Evolutionary conservation across 2,329 filamentous ascomycete genomes (phyloP).

Genomic region (Ophiostoma himal-ulmi): DNA sequence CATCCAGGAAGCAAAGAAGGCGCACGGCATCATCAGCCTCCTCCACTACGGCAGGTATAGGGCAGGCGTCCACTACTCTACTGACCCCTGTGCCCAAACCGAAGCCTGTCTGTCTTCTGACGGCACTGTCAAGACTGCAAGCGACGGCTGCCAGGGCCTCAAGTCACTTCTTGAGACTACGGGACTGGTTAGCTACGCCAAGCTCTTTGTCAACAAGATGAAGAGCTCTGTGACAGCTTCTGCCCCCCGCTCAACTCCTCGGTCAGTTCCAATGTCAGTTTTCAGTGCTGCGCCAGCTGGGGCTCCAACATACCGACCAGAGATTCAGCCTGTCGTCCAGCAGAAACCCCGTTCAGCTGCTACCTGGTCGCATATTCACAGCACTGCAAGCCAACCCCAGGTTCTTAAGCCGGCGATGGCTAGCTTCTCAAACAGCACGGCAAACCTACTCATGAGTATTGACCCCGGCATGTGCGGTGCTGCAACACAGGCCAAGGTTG

Average conservation of each 20-base stretch:
- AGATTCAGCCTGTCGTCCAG: background rate
- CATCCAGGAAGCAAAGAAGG: constrained; percentile 22
- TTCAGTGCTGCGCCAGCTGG: background rate
- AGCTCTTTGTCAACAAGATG: background rate
- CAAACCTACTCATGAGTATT: constrained; percentile 10
- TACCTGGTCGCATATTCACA: background rate
- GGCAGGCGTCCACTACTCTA: constrained; percentile 1
- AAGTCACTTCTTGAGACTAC: constrained; percentile 23
- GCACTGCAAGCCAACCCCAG: background rate
- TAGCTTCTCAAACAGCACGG: background rate
- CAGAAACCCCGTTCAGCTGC: background rate
- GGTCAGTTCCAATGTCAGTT: background rate
- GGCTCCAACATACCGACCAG: background rate
- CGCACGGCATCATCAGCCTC: constrained; percentile 14
- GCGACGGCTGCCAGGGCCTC: constrained; percentile 20
- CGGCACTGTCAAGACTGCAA: constrained; percentile 14
- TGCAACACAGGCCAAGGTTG: background rate
- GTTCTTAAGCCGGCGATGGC: background rate
- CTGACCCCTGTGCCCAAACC: constrained; percentile 21
- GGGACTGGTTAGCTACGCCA: constrained; percentile 22
- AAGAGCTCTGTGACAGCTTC: background rate
- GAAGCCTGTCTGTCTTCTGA: background rate
- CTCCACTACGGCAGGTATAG: constrained; percentile 24
- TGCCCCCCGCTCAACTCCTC: background rate
- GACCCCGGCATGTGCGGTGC: background rate